Evolutionary conservation across 805 yeast genomes (phyloP).

Genomic region (Nakazawaea wyomingensis): DNA sequence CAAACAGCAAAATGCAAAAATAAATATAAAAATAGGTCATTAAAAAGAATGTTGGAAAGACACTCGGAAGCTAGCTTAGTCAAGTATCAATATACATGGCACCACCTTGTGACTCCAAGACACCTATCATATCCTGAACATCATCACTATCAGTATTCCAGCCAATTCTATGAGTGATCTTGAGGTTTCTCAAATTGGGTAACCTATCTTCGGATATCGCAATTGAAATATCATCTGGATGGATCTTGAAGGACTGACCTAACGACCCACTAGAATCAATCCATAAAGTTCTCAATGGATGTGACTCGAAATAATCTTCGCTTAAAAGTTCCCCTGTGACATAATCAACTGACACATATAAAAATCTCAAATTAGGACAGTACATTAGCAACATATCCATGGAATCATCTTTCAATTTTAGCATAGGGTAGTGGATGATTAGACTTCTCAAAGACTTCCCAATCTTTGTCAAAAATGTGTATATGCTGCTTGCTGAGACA

Average conservation of each 20-base stretch:
- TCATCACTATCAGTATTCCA: slow-evolving; percentile 72
- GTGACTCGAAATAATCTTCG: slow-evolving; percentile 45
- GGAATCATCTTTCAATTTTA: slow-evolving; percentile 61
- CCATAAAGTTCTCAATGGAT: slow-evolving; percentile 46
- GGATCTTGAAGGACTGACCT: slow-evolving; percentile 77
- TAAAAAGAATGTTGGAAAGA: no score
- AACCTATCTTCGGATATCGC: slow-evolving; percentile 77
- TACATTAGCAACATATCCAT: slow-evolving; percentile 67
- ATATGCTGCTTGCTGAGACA: slow-evolving; percentile 60
- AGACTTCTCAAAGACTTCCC: slow-evolving; percentile 64
- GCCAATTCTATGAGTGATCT: slow-evolving; percentile 73
- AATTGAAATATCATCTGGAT: slow-evolving; percentile 83
- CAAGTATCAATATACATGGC: slow-evolving; percentile 56
- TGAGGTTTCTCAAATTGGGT: slow-evolving; percentile 58
- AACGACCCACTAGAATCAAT: slow-evolving; percentile 82
- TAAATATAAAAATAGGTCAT: background rate
- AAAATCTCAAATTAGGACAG: slow-evolving; percentile 65
- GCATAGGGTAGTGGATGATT: slow-evolving; percentile 84
- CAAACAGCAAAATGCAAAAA: background rate
- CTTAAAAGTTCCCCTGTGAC: slow-evolving; percentile 39
- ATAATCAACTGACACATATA: slow-evolving; percentile 80
- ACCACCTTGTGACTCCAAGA: slow-evolving; percentile 71
- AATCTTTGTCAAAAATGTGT: slow-evolving; percentile 51
- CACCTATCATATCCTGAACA: slow-evolving; percentile 58
- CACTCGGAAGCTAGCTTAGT: no score